Percentiles rank a stretch among this genome's conserved stretches.
These are phyloP conservation scores for Neopestalotiopsis sp. DNA, from an alignment of 2,329 filamentous ascomycete genomes.

Conservation along the genomic window DNA sequence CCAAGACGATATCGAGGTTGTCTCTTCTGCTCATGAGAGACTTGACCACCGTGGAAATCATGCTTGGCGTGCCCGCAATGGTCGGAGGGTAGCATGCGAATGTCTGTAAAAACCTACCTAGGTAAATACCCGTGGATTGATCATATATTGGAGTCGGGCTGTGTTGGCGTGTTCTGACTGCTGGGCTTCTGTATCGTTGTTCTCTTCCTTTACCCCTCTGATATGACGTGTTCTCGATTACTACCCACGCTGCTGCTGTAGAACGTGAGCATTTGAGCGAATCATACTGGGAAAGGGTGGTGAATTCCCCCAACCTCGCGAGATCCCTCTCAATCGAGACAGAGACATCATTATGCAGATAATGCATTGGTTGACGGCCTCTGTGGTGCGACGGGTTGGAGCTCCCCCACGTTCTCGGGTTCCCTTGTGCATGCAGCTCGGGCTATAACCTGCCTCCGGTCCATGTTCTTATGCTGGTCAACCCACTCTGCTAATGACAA, in stretches of 20 bases:
- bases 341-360: constrained; percentile 31
- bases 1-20: no score
- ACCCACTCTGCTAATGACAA: not conserved
- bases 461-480: not conserved
- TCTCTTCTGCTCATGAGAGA: no score
- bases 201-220: not conserved
- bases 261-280: constrained; percentile 9
- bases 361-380: constrained; percentile 14
- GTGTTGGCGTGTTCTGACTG: not conserved
- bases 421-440: constrained; percentile 12
- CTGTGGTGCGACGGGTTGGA: not conserved
- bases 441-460: constrained; percentile 11
- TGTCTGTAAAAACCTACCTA: not conserved
- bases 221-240: constrained; percentile 13
- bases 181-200: not conserved
- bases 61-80: no score
- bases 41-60: no score
- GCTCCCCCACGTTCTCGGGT: constrained; percentile 31
- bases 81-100: no score
- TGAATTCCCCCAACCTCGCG: constrained; percentile 9
- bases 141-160: not conserved
- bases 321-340: constrained; percentile 19
- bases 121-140: not conserved
- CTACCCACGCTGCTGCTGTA: not conserved
- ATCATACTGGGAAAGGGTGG: not conserved